A percentile compares a stretch with the other conserved stretches of the same genome.
These are phyloP conservation scores for Eimeria falciformis DNA, from an alignment of 169 alveolate species.

Conservation along the genomic window DNA sequence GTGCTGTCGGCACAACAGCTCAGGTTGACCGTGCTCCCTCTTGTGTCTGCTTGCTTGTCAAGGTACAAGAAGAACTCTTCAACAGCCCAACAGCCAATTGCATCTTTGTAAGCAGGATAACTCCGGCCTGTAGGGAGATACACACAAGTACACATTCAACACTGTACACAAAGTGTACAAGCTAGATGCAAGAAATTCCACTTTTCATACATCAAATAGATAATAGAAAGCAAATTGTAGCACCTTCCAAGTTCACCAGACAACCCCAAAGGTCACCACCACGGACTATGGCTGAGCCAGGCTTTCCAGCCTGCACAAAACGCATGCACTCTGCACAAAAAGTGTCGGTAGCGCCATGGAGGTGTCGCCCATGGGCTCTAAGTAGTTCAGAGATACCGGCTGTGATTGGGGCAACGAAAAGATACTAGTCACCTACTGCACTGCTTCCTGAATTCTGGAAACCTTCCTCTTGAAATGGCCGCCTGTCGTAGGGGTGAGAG, in stretches of 20 bases:
- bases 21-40: slow-evolving; percentile 59
- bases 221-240: not conserved
- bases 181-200: no score
- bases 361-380: no score
- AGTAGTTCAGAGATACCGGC: no score
- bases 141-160: not conserved
- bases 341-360: no score
- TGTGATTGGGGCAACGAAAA: no score
- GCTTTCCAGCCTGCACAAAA: not conserved
- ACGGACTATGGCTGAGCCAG: not conserved
- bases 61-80: slow-evolving; percentile 62
- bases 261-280: not conserved
- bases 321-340: no score
- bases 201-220: not conserved
- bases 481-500: not conserved
- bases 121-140: slow-evolving; percentile 78
- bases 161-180: no score
- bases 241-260: slow-evolving; percentile 31
- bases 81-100: slow-evolving; percentile 81
- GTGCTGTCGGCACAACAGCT: not conserved
- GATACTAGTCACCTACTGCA: no score
- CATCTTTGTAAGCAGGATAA: slow-evolving; percentile 80
- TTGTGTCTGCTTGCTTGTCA: slow-evolving; percentile 61
- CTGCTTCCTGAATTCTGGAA: not conserved
- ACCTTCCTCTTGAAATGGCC: slow-evolving; percentile 25